Evolutionary conservation across 164 flowering plant genomes (phyloP), one percentile per base, ranked within the genome.

Genomic region (Piper betle): DNA sequence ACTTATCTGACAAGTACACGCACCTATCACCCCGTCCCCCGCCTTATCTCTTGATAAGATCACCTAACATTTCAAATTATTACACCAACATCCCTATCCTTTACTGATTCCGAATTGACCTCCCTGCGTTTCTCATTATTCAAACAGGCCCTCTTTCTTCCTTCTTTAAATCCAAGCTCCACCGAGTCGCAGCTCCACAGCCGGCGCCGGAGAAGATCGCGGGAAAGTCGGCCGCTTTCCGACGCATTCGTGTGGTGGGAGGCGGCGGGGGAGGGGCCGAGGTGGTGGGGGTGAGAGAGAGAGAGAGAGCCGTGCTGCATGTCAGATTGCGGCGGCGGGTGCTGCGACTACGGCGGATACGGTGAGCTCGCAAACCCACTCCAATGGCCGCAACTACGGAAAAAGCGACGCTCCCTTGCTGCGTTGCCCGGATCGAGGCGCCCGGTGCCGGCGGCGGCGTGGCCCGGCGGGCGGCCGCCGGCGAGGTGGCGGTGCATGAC

Each of bases 341-440:
- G 43, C 43, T 41, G 9, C 43, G 43, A 73, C 75, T 75, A 77
- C 82, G 81, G 89, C 70, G 91, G 94, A 83, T 70, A 74, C 71
- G 80, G 83, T 56, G 87, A 80, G 73, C 81, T 84, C 65, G 78
- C 77, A 17, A 87, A 89, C 67, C 97, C 89, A 10, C 62, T 79
- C 20, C 90, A 89, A 89, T 89, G 97, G 97, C 95, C 90, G 46
- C 97, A 89, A 65, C 86, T 85, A 4, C 9, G 97, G 59, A 90
- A 90, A 85, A 82, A 73, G 63, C 90, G 92, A 70, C 90, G 97
- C 64, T 15, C 50, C 50, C 68, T 57, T 60, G 66, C 54, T 71
- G 66, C 70, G 37, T 40, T 10, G 50, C 6, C 62, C 39, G 20
- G 17, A 39, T 6, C 55, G 55, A 2, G 2, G 42, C 20, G 37